phyloP scores from a whole-genome alignment of 257 asterid genomes.

The Galeopsis tetrahit region DNA sequence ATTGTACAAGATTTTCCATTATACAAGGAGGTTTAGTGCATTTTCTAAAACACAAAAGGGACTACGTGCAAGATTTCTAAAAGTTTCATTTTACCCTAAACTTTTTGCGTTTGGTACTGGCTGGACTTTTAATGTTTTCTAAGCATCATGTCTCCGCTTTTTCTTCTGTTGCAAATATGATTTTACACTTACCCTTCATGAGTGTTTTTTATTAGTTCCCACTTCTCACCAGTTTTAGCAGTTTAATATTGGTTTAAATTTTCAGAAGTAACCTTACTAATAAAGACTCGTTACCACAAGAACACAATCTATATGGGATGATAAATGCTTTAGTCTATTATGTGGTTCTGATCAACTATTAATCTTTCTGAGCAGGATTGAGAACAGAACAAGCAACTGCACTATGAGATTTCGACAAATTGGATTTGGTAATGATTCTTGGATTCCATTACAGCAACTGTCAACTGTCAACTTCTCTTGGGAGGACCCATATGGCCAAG shows the following conservation, averaged over 20 bases:
- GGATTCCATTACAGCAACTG: conserved; percentile 75
- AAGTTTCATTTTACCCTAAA: neutral
- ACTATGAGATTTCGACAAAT: conserved; percentile 74
- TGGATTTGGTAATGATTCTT: conserved; percentile 81
- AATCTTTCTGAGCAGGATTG: conserved; percentile 64
- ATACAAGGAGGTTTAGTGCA: neutral
- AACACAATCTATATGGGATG: conserved; percentile 5
- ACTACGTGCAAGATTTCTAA: neutral
- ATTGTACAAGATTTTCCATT: neutral
- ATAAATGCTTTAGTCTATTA: conserved; percentile 22
- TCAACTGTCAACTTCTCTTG: conserved; percentile 79
- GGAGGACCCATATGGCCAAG: conserved; percentile 91
- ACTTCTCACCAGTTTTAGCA: conserved; percentile 1
- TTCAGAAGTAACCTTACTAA: neutral
- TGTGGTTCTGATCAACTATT: conserved; percentile 34
- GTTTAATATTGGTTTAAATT: neutral
- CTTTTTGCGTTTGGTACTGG: conserved; percentile 10
- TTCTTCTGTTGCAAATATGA: neutral
- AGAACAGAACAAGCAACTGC: conserved; percentile 71
- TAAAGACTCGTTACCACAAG: no score
- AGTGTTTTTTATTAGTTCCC: neutral
- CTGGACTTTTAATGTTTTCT: conserved; percentile 13
- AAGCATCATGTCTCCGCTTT: conserved; percentile 10
- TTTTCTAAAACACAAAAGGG: neutral
- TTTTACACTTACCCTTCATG: neutral